Percentiles rank a stretch among this genome's conserved stretches.
These are phyloP conservation scores for Tylopilus sp. DNA, from an alignment of 1,284 basidiomycete species.

Conservation along the genomic window DNA sequence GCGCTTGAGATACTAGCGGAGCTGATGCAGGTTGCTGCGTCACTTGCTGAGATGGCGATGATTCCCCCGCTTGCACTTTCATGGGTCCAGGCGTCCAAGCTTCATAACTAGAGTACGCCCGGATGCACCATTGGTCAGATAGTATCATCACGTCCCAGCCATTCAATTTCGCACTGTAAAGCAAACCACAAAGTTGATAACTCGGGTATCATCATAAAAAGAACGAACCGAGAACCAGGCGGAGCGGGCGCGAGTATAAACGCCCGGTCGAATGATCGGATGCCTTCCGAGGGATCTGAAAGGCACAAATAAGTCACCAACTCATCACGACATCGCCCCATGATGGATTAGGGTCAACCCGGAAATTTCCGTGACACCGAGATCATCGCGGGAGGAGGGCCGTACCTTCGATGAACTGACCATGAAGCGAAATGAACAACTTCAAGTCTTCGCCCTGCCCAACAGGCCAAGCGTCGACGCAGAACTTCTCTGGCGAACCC, in stretches of 20 bases:
- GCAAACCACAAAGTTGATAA: not conserved
- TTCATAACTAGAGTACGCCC: conserved; percentile 77
- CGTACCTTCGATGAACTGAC: conserved; percentile 88
- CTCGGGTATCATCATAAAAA: not conserved
- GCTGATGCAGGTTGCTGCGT: conserved; percentile 24
- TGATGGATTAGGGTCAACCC: conserved; percentile 2
- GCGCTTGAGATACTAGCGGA: conserved; percentile 29
- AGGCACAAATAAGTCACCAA: conserved; percentile 8
- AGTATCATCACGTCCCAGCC: conserved; percentile 92
- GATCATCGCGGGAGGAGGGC: conserved; percentile 15
- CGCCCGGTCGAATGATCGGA: conserved; percentile 91
- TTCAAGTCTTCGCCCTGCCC: conserved; percentile 57
- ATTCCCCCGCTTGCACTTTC: conserved; percentile 51
- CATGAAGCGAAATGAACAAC: conserved; percentile 84
- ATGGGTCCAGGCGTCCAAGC: conserved; percentile 76
- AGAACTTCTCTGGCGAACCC: conserved; percentile 76
- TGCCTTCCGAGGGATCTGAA: conserved; percentile 55
- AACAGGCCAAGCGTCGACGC: conserved; percentile 84
- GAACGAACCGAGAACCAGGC: conserved; percentile 75
- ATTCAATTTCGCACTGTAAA: conserved; percentile 63
- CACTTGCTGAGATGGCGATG: conserved; percentile 27
- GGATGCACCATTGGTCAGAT: conserved; percentile 83
- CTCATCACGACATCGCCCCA: conserved; percentile 12
- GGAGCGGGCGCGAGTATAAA: conserved; percentile 84
- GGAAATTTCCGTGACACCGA: conserved; percentile 18